Conservation (phyloP, 129 eudicot genomes). For the Tagetes erecta region DNA sequence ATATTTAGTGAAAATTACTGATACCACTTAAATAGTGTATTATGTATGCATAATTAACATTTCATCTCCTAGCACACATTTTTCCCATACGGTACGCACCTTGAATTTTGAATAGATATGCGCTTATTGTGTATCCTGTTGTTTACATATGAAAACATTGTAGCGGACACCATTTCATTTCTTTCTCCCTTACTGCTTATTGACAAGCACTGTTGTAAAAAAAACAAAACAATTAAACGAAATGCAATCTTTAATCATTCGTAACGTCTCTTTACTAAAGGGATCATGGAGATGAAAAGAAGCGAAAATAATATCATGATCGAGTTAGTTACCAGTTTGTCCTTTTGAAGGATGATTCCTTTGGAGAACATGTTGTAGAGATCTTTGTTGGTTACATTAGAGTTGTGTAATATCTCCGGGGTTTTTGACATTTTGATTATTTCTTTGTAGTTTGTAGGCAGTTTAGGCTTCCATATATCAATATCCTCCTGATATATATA, state of each 20-base stretch:
- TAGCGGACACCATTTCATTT: background rate
- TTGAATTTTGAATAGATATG: background rate
- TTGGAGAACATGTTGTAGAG: background rate
- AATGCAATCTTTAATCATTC: too few relatives aligned
- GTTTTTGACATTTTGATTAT: background rate
- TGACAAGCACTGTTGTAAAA: background rate
- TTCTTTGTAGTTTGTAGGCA: slow-evolving; percentile 5
- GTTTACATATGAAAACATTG: background rate
- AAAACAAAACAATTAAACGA: too few relatives aligned
- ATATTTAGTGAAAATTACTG: background rate
- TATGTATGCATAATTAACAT: too few relatives aligned
- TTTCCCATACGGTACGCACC: background rate
- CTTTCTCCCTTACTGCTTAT: background rate
- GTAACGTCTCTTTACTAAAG: too few relatives aligned
- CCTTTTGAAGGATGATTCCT: background rate
- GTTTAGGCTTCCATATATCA: background rate
- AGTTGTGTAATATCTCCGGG: too few relatives aligned
- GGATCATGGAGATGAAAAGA: too few relatives aligned
- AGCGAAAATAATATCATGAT: too few relatives aligned
- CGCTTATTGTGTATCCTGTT: background rate
- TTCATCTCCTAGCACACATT: too few relatives aligned
- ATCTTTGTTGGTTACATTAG: background rate
- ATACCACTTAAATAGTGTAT: background rate
- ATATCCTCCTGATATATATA: background rate
- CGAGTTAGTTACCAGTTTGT: background rate